These are phyloP conservation scores for Plasmopara muralis DNA, from an alignment of 352 stramenopile genomes.

Conservation along the genomic window DNA sequence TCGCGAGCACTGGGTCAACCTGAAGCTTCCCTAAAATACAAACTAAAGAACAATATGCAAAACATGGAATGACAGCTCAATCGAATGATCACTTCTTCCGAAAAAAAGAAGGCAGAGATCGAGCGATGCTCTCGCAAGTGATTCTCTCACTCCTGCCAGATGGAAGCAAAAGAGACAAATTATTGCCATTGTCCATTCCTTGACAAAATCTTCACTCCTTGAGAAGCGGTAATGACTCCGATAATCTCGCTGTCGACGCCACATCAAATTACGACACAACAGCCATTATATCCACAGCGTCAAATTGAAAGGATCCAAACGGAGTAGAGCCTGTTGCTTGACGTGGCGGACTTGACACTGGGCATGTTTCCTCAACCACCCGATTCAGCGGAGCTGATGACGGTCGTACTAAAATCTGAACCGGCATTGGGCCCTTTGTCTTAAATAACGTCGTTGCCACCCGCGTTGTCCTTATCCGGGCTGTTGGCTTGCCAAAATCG, in stretches of 20 bases:
- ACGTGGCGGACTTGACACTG: conserved; percentile 34
- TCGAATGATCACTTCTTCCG: conserved; percentile 15
- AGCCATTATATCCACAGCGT: conserved; percentile 84
- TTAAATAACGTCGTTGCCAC: conserved; percentile 46
- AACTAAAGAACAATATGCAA: conserved; percentile 41
- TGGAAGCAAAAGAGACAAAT: conserved; percentile 17
- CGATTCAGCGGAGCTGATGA: conserved; percentile 38
- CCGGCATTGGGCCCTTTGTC: conserved; percentile 30
- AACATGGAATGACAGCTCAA: conserved; percentile 27
- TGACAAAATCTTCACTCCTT: conserved; percentile 9
- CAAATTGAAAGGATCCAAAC: conserved; percentile 71
- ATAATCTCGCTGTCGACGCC: conserved; percentile 21
- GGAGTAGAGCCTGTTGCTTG: conserved; percentile 28
- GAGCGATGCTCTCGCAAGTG: conserved; percentile 11
- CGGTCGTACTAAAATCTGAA: conserved; percentile 41
- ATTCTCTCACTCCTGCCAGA: conserved; percentile 22
- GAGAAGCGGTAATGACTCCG: background rate
- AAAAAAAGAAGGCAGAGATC: conserved; percentile 8
- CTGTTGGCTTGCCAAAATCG: conserved; percentile 81
- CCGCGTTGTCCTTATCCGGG: conserved; percentile 16
- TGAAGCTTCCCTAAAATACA: conserved; percentile 63
- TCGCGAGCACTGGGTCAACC: conserved; percentile 7
- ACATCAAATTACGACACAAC: conserved; percentile 60
- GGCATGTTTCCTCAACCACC: conserved; percentile 42
- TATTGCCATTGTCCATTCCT: conserved; percentile 12